phyloP scores from a whole-genome alignment of 192 early-diverging fungal genomes.

The Entomortierella parvispora region DNA sequence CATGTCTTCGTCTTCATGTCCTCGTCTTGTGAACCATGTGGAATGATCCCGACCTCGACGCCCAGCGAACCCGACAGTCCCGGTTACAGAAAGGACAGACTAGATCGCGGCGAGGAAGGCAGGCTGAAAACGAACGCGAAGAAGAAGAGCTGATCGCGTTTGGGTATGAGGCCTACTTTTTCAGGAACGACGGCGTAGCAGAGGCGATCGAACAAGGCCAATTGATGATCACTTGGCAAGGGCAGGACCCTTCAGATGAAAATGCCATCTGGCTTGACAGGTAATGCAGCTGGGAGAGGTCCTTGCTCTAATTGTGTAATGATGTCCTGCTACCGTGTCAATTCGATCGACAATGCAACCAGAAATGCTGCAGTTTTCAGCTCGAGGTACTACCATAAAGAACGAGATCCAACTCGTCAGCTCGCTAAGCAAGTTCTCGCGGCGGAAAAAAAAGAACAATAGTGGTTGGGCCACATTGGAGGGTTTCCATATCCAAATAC shows the following conservation, averaged over 20 bases:
- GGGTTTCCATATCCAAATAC: no score
- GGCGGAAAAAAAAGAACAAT: no score
- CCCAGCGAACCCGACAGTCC: background rate
- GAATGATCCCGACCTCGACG: constrained; percentile 47
- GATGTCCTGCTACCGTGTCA: background rate
- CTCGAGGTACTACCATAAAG: constrained; percentile 3
- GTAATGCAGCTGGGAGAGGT: constrained; percentile 20
- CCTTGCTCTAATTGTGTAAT: background rate
- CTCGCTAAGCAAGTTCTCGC: no score
- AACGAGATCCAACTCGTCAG: no score
- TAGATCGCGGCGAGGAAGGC: constrained; percentile 1
- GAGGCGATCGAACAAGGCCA: constrained; percentile 50
- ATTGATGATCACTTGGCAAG: constrained; percentile 47
- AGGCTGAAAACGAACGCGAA: constrained; percentile 1
- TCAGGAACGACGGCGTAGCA: constrained; percentile 18
- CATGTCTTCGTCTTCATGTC: background rate
- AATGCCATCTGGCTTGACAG: constrained; percentile 45
- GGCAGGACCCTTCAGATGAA: constrained; percentile 34
- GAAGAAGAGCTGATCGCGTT: constrained; percentile 34
- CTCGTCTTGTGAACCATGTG: constrained; percentile 12
- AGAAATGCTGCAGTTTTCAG: background rate
- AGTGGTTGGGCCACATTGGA: no score
- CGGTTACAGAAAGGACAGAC: background rate
- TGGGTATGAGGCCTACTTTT: constrained; percentile 38
- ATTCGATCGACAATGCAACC: background rate